Conservation (phyloP, 2,329 filamentous ascomycete species). For the Fusarium devonianum region DNA sequence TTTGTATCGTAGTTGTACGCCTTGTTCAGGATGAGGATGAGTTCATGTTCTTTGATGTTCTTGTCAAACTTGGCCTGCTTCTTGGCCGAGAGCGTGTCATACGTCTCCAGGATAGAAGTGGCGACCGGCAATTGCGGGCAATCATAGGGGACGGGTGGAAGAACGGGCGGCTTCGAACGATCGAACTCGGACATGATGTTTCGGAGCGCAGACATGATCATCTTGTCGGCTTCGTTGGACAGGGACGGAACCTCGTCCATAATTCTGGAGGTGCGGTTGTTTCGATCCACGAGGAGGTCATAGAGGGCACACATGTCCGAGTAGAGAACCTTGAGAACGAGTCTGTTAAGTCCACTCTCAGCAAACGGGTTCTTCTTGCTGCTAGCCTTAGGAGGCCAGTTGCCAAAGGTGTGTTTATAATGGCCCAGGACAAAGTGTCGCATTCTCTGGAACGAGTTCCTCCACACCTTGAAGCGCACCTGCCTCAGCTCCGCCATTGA, state of each 20-base stretch:
- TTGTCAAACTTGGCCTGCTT: constrained; percentile 76
- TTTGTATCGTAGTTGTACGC: constrained; percentile 81
- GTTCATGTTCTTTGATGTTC: constrained; percentile 80
- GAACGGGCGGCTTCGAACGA: constrained; percentile 84
- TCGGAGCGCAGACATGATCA: constrained; percentile 74
- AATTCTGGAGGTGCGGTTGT: constrained; percentile 77
- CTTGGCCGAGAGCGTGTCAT: constrained; percentile 70
- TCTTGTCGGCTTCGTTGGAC: constrained; percentile 64
- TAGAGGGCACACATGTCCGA: constrained; percentile 86
- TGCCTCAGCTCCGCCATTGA: constrained; percentile 77
- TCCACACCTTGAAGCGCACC: constrained; percentile 87
- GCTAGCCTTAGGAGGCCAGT: constrained; percentile 89
- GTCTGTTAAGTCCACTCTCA: constrained; percentile 83
- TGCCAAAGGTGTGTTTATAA: constrained; percentile 66
- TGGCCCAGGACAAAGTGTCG: constrained; percentile 75
- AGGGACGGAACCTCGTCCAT: constrained; percentile 70
- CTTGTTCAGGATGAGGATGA: constrained; percentile 77
- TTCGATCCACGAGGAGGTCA: constrained; percentile 85
- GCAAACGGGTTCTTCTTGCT: constrained; percentile 92
- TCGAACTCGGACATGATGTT: constrained; percentile 88
- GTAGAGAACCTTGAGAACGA: constrained; percentile 83
- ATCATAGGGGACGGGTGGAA: constrained; percentile 91
- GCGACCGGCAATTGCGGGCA: constrained; percentile 79
- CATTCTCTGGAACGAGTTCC: constrained; percentile 74
- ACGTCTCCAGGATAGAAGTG: constrained; percentile 69